These are phyloP conservation scores for Cyanodermella asteris DNA, from an alignment of 2,329 filamentous ascomycete genomes.

Conservation along the genomic window DNA sequence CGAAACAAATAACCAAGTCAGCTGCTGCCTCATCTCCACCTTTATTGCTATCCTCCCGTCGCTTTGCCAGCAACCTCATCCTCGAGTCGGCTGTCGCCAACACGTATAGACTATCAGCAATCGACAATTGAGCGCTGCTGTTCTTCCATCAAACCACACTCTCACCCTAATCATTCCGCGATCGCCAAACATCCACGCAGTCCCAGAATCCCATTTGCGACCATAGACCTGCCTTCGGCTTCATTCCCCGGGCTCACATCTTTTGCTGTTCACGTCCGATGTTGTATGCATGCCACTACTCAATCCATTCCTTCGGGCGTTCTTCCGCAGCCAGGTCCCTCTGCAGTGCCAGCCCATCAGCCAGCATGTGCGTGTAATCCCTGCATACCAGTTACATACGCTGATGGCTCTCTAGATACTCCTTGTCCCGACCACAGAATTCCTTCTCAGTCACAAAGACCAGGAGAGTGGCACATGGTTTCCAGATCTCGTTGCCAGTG, in stretches of 20 bases:
- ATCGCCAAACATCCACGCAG: too few relatives aligned
- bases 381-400: conserved; percentile 1
- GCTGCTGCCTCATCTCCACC: too few relatives aligned
- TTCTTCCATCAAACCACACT: too few relatives aligned
- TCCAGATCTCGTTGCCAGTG: conserved; percentile 62
- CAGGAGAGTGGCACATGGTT: conserved; percentile 58
- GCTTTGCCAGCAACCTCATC: too few relatives aligned
- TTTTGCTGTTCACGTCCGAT: conserved; percentile 3
- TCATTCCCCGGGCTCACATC: neutral
- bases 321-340: conserved; percentile 88
- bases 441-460: conserved; percentile 71
- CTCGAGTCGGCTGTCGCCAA: too few relatives aligned
- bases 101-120: too few relatives aligned
- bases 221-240: neutral
- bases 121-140: too few relatives aligned
- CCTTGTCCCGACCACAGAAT: conserved; percentile 81
- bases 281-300: conserved; percentile 73
- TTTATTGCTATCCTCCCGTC: too few relatives aligned
- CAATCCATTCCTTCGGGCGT: conserved; percentile 95
- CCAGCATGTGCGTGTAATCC: conserved; percentile 44
- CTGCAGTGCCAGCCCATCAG: conserved; percentile 79
- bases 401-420: conserved; percentile 37
- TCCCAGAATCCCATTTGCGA: too few relatives aligned
- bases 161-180: too few relatives aligned
- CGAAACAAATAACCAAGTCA: too few relatives aligned